These are phyloP conservation scores for Diaporthe ilicicola DNA, from an alignment of 2,329 filamentous ascomycete species.

Conservation along the genomic window DNA sequence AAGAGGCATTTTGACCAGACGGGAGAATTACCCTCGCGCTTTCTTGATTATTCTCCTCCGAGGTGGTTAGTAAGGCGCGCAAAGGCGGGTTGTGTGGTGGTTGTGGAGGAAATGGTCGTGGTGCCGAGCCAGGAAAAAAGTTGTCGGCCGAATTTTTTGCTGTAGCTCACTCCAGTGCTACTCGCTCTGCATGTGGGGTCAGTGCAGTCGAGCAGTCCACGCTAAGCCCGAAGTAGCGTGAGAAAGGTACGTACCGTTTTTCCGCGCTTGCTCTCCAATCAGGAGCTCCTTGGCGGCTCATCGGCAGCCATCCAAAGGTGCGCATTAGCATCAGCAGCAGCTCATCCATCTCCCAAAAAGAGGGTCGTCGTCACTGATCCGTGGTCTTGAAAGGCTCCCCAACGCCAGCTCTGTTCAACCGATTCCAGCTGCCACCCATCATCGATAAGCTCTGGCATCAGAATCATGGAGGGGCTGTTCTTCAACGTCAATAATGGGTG, in stretches of 20 bases:
- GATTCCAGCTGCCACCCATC: constrained; percentile 7
- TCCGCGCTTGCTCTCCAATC: constrained; percentile 24
- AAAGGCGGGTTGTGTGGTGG: constrained; percentile 27
- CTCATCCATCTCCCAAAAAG: background rate
- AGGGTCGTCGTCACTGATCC: constrained; percentile 31
- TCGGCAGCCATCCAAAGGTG: background rate
- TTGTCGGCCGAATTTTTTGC: constrained; percentile 33
- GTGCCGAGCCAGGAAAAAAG: constrained; percentile 25
- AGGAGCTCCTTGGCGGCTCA: constrained; percentile 1
- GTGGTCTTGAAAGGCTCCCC: background rate
- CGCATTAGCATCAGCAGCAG: constrained; percentile 23
- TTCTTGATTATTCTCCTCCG: constrained; percentile 33
- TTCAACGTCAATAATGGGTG: constrained; percentile 96
- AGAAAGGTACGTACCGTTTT: constrained; percentile 1
- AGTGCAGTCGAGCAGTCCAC: constrained; percentile 2
- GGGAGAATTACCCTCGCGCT: constrained; percentile 32
- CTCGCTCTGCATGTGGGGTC: constrained; percentile 29
- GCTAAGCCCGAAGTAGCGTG: constrained; percentile 9
- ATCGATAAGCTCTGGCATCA: background rate
- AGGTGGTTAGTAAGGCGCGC: constrained; percentile 37
- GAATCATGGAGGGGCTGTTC: constrained; percentile 84
- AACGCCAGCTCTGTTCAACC: background rate
- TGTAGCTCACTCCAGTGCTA: constrained; percentile 23
- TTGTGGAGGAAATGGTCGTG: constrained; percentile 21
- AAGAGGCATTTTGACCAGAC: constrained; percentile 74